Base-by-base conservation (phyloP, 202 grass and related monocot genomes). In the Cymbopogon flexuosus region DNA sequence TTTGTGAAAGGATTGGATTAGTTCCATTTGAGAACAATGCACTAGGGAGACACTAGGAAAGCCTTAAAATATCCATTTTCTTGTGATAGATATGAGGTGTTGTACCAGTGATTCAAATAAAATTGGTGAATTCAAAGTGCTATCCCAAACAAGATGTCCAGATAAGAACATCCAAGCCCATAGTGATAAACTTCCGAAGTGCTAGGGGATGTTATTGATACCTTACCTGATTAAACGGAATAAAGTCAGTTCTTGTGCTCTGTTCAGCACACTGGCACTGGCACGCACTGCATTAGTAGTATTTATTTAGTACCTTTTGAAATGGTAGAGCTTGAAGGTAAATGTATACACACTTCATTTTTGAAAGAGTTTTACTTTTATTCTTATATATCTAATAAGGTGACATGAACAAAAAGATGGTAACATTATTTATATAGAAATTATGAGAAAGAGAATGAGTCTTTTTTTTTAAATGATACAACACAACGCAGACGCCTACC, bases 21-120 rank as follows among this genome's bases (percentile, higher is more conserved):
- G 43, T 76, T 77, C 21, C 72, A 69, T 88, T 76, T 54, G 64
- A 76, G 68, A 11, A 70, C 7, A 63, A 80, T 65, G 66, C 24
- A 71, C 2, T 72, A 47, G 39, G 37, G 37, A 40, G 10, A 40
- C 14, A 35, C 36, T 54, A 19, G 40, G 65, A 84, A 40, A 39
- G 21, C 40, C 29, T 19, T 15, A 46, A 46, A 4, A 58, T 80
- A 45, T 79, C 15, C 42, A 52, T 71, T 3, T 31, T 22, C 21
- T 41, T 41, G 56, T 34, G 45, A 15, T 30, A 41, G 40, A 15
- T 62, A 63, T 35, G 56, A 84, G 21, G 10, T 49, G 3, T 24
- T 52, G 42, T 57, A 33, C 35, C 36, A 56, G 16, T 75, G 80
- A 21, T 75, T 75, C 13, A 29, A 30, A 65, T 75, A 58, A 40